A percentile compares a stretch with the other conserved stretches of the same genome.
Conservation (phyloP, 176 grass and related monocot genomes). For the Poa pratensis region DNA sequence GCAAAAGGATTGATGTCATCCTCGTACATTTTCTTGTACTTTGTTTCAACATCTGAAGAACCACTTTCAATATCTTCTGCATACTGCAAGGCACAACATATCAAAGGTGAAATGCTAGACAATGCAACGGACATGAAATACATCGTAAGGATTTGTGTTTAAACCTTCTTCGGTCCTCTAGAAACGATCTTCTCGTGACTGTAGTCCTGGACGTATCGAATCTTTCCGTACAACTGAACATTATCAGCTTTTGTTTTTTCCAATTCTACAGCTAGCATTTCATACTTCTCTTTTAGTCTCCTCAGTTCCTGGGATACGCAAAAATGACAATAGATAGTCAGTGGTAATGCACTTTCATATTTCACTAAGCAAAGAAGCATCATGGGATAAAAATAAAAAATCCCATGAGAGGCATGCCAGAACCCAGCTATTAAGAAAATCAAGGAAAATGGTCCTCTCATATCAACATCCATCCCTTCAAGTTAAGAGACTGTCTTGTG, state of each 20-base stretch:
- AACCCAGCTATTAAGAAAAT: conserved; percentile 21
- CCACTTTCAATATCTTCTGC: conserved; percentile 99
- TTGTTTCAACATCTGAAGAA: conserved; percentile 96
- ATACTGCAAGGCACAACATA: conserved; percentile 56
- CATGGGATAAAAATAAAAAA: conserved; percentile 29
- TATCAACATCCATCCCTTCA: not conserved
- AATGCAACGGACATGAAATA: not conserved
- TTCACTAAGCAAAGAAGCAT: conserved; percentile 12
- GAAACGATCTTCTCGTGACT: conserved; percentile 96
- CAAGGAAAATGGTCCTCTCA: conserved; percentile 9
- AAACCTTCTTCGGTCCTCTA: conserved; percentile 98
- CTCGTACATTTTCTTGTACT: conserved; percentile 99
- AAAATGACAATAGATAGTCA: conserved; percentile 36
- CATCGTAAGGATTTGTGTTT: not conserved
- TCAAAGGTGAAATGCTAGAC: conserved; percentile 45
- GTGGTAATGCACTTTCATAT: not conserved
- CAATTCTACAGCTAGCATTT: conserved; percentile 83
- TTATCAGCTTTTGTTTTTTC: conserved; percentile 99
- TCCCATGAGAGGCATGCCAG: conserved; percentile 24
- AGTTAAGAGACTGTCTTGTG: not conserved
- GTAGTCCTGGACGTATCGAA: conserved; percentile 97
- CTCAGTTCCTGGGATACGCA: conserved; percentile 77
- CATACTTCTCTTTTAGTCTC: conserved; percentile 90
- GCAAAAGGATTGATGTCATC: conserved; percentile 99
- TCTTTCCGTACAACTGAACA: conserved; percentile 96